Conservation (phyloP, 495 filamentous ascomycete species). For the Penicillium angulare region DNA sequence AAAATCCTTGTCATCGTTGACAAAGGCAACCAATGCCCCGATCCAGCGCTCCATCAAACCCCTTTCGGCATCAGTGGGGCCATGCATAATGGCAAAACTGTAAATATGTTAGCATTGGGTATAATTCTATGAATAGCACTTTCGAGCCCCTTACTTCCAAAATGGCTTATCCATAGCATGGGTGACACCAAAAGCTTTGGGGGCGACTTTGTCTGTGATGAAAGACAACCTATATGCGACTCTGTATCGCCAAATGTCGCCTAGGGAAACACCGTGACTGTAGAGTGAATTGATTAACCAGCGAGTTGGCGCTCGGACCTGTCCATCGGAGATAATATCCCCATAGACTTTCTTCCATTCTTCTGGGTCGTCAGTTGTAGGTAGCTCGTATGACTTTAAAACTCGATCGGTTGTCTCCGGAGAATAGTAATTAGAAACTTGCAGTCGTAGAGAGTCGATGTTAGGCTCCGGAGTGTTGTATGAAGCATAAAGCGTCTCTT, state of each 20-base stretch:
- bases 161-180: conserved; percentile 29
- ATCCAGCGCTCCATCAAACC: conserved; percentile 28
- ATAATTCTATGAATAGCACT: conserved; percentile 1
- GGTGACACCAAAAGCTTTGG: conserved; percentile 19
- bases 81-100: conserved; percentile 30
- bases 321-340: conserved; percentile 46
- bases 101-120: background rate
- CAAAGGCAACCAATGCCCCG: conserved; percentile 23
- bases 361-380: conserved; percentile 14
- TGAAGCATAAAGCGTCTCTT: conserved; percentile 43
- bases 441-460: conserved; percentile 29
- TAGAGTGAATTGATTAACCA: conserved; percentile 22
- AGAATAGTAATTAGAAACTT: conserved; percentile 47
- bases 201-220: conserved; percentile 25
- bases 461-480: conserved; percentile 34
- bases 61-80: conserved; percentile 16
- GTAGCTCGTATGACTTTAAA: conserved; percentile 35
- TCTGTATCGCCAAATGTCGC: conserved; percentile 27
- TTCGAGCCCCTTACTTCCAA: too few relatives aligned
- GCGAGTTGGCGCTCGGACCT: conserved; percentile 35
- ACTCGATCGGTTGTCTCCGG: conserved; percentile 31
- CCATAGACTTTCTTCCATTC: conserved; percentile 48
- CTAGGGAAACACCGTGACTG: conserved; percentile 16
- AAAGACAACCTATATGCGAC: conserved; percentile 28
- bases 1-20: conserved; percentile 15